These are phyloP conservation scores for Auricularia sp. DNA, from an alignment of 768 basidiomycete genomes.

Conservation along the genomic window DNA sequence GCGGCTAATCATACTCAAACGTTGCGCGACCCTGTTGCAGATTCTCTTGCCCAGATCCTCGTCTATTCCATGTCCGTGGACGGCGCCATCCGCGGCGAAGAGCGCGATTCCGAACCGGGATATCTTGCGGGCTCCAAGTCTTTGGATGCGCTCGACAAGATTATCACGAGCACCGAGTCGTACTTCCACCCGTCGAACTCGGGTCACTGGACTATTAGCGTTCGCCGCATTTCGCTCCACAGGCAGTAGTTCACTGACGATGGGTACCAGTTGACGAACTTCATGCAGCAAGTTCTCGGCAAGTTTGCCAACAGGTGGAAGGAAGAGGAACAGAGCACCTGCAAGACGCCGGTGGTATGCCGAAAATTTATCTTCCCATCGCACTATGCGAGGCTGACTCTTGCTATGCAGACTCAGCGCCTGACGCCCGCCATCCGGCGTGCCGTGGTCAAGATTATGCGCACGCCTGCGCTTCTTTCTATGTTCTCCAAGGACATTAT, in stretches of 20 bases:
- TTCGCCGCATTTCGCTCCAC: slow-evolving; percentile 20
- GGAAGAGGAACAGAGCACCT: slow-evolving; percentile 66
- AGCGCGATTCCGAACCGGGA: slow-evolving; percentile 30
- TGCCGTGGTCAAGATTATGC: slow-evolving; percentile 68
- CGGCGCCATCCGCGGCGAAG: slow-evolving; percentile 43
- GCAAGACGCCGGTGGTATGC: slow-evolving; percentile 68
- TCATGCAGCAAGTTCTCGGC: slow-evolving; percentile 58
- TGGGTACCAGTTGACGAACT: slow-evolving; percentile 43
- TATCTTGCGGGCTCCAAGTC: slow-evolving; percentile 79
- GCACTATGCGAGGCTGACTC: not conserved
- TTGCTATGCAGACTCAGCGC: slow-evolving; percentile 44
- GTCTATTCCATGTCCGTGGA: slow-evolving; percentile 87
- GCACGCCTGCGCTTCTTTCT: slow-evolving; percentile 79
- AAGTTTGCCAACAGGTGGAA: slow-evolving; percentile 74
- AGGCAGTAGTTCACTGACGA: slow-evolving; percentile 7
- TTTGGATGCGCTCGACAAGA: slow-evolving; percentile 73
- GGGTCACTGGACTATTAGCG: slow-evolving; percentile 67
- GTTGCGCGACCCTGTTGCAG: slow-evolving; percentile 23
- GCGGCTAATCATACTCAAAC: not conserved
- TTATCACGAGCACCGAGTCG: slow-evolving; percentile 85
- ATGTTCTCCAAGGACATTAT: slow-evolving; percentile 84
- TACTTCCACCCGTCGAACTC: slow-evolving; percentile 95
- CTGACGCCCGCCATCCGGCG: slow-evolving; percentile 73
- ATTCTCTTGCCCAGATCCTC: slow-evolving; percentile 71
- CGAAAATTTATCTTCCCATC: not conserved